These are phyloP conservation scores for Trichothecium roseum DNA, from an alignment of 2,329 filamentous ascomycete genomes.

Conservation along the genomic window DNA sequence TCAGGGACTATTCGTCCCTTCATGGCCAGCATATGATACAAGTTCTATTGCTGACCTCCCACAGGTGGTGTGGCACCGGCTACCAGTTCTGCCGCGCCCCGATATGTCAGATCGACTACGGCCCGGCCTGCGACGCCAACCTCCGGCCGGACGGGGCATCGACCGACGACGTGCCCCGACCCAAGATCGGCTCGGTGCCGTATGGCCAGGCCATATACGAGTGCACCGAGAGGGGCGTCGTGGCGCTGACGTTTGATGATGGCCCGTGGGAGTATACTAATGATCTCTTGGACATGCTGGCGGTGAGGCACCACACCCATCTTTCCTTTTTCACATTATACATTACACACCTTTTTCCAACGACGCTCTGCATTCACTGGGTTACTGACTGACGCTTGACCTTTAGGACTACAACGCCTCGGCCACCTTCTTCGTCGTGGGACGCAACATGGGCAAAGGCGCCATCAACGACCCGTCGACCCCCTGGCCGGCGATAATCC, in stretches of 20 bases:
- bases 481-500: conserved; percentile 22
- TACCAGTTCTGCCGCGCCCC: conserved; percentile 49
- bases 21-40: too few relatives aligned
- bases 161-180: conserved; percentile 40
- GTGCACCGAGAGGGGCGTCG: conserved; percentile 21
- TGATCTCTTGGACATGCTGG: conserved; percentile 26
- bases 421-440: conserved; percentile 28
- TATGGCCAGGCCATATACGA: conserved; percentile 44
- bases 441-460: conserved; percentile 26
- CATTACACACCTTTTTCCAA: too few relatives aligned
- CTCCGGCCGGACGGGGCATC: conserved; percentile 38
- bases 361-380: too few relatives aligned
- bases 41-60: too few relatives aligned
- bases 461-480: conserved; percentile 28
- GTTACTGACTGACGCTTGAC: too few relatives aligned
- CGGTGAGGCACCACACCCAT: conserved; percentile 8
- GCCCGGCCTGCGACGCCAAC: conserved; percentile 52
- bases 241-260: conserved; percentile 36
- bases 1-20: too few relatives aligned
- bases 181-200: conserved; percentile 39
- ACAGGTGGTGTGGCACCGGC: conserved; percentile 46
- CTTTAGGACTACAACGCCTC: conserved; percentile 20
- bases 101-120: conserved; percentile 50
- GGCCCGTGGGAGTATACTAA: conserved; percentile 32
- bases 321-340: not conserved